Evolutionary conservation across 257 asterid genomes (phyloP), one percentile per base, ranked within the genome.

Genomic region (Mitragyna speciosa): DNA sequence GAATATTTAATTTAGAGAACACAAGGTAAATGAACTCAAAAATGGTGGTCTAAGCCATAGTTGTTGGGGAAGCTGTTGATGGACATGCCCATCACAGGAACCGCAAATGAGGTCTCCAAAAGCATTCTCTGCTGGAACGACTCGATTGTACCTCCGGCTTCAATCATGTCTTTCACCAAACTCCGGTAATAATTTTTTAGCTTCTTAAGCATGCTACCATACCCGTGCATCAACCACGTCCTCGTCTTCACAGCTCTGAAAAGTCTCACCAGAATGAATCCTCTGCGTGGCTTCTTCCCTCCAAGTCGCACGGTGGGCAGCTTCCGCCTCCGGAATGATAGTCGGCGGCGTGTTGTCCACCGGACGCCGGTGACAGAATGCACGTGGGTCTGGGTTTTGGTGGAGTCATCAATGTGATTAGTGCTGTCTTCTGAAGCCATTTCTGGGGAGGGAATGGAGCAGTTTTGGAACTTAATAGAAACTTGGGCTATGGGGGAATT

Each of bases 51-150:
- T 70, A 70, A 56, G 30, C 75, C 80, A 48, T 75, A 43, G 33
- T 31, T 64, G 72, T 6, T 52, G 12, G 90, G 89, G 75, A 79
- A 80, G 16, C 75, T 71, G 58, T 70, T 82, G 71, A 92, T 86
- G 7, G 91, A 68, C 6, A 92, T 83, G 6, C 97, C 96, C 97
- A 92, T 84, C 5, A 90, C 97, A 0, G 98, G 97, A 70, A 94
- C 80, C 0, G 96, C 94, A 14, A 91, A 90, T 7, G 97, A 93
- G 36, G 93, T 84, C 76, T 92, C 97, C 47, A 90, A 70, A n/a
- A 90, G 68, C 65, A 92, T 22, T 51, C 92, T 85, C 74, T 91
- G 97, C 1, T 90, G 97, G 79, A 84, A 90, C 2, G 94, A 67
- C 69, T 90, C 89, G 5, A 89, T 43, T n/a, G 90, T 56, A 33